Percentiles rank a stretch among this genome's conserved stretches.
phyloP scores from a whole-genome alignment of 805 yeast species.

The Saturnispora hagleri region DNA sequence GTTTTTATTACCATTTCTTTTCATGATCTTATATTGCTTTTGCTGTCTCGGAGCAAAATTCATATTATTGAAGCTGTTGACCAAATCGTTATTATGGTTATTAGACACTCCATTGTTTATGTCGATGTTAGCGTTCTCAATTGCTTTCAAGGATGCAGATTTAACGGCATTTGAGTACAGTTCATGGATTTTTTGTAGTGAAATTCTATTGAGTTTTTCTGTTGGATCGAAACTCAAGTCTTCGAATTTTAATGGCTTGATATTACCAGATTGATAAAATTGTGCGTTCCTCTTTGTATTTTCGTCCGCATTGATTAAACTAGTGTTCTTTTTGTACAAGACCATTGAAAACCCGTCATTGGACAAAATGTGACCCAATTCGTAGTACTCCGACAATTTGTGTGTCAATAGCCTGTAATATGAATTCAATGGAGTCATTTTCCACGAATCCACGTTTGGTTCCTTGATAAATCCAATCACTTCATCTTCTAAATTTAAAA shows the following conservation, averaged over 20 bases:
- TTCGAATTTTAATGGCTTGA: constrained; percentile 25
- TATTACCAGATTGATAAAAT: constrained; percentile 26
- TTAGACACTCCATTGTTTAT: background rate
- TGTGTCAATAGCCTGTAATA: constrained; percentile 61
- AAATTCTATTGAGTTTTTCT: constrained; percentile 26
- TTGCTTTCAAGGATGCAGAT: background rate
- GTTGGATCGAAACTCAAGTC: constrained; percentile 24
- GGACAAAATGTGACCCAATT: constrained; percentile 46
- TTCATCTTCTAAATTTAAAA: constrained; percentile 40
- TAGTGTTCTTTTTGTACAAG: constrained; percentile 30
- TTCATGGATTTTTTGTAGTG: constrained; percentile 21
- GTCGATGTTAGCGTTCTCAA: background rate
- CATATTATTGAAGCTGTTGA: background rate
- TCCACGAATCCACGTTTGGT: constrained; percentile 32
- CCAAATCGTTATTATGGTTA: background rate
- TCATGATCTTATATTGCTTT: constrained; percentile 2
- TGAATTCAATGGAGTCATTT: constrained; percentile 52
- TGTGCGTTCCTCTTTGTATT: constrained; percentile 24
- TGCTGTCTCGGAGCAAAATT: background rate
- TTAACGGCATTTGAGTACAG: constrained; percentile 12
- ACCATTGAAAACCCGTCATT: constrained; percentile 43
- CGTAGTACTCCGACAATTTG: constrained; percentile 60
- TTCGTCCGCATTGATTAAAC: constrained; percentile 29
- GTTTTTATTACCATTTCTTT: constrained; percentile 8
- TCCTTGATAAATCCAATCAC: constrained; percentile 36